Evolutionary conservation across 257 asterid genomes (phyloP), one percentile per base, ranked within the genome.

Genomic region (Penstemon newberryi): DNA sequence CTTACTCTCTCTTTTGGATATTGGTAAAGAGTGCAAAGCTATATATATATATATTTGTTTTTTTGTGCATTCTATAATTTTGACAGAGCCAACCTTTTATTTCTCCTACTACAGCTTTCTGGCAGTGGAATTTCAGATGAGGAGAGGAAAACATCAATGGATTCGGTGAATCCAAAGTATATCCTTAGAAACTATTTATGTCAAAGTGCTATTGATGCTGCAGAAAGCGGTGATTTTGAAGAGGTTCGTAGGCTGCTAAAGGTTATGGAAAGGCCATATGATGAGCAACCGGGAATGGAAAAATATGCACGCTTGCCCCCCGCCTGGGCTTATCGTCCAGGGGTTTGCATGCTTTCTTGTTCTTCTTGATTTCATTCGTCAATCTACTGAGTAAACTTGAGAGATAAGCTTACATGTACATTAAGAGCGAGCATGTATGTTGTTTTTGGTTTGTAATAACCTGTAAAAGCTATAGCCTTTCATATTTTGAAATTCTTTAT

Each of bases 311-410:
- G 97, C 3, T 69, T 94, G 77, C 97, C 97, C 63, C 97, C 97
- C 0, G 99, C 97, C 6, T 94, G 99, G 99, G 99, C 97, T 8
- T 89, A 91, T 74, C 96, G 97, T 51, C 99, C 97, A 0, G 97
- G 99, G 1, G 99, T 91, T 12, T 78, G 97, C 87, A 94, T 91
- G 99, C 96, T 94, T 65, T 94, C 99, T 58, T 94, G 99, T 79
- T 94, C 97, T 58, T 94, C 99, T 18, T 88, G 77, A 87, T 77
- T 61, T 76, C 66, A 66, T 43, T 70, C 33, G 33, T 25, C 36
- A 9, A 54, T 59, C 54, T 40, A 42, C 59, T 65, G 68, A 56
- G 38, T 3, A 56, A 56, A 55, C 57, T 64, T 33, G 13, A 36
- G 53, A 36, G 56, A 56, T 40, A 70, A 44, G 40, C 47, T 52